phyloP scores from a whole-genome alignment of 176 grass and related monocot species.

The Bothriochloa decipiens region DNA sequence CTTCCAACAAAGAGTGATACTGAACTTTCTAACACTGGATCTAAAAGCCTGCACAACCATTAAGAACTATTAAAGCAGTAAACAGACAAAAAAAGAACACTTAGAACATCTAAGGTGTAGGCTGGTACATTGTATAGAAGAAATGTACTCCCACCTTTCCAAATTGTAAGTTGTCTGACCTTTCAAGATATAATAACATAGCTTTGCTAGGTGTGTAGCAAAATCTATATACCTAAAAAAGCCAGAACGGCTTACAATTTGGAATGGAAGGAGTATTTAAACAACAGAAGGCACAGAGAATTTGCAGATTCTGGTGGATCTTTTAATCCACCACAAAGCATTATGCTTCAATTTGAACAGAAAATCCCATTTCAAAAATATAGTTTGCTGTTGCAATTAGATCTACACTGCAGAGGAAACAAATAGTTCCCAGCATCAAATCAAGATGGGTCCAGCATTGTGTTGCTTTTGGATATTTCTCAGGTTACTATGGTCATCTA shows the following conservation, averaged over 20 bases:
- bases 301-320: not conserved
- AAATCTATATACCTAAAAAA: not conserved
- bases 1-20: conserved; percentile 95
- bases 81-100: conserved; percentile 5
- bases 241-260: not conserved
- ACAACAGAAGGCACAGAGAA: not conserved
- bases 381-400: not conserved
- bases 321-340: conserved; percentile 3
- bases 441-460: not conserved
- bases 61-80: conserved; percentile 33
- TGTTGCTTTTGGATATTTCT: conserved; percentile 24
- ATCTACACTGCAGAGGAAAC: not conserved
- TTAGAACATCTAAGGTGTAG: conserved; percentile 34
- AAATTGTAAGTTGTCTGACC: not conserved
- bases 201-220: not conserved
- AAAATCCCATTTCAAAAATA: conserved; percentile 15
- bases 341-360: not conserved
- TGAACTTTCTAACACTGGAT: conserved; percentile 85
- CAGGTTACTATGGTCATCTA: not conserved
- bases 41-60: conserved; percentile 72
- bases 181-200: not conserved
- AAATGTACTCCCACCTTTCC: not conserved
- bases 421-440: not conserved
- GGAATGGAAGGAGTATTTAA: not conserved
- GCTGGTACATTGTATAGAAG: not conserved